Evolutionary conservation across 805 yeast species (phyloP).

Genomic region (Suhomyces emberorum): DNA sequence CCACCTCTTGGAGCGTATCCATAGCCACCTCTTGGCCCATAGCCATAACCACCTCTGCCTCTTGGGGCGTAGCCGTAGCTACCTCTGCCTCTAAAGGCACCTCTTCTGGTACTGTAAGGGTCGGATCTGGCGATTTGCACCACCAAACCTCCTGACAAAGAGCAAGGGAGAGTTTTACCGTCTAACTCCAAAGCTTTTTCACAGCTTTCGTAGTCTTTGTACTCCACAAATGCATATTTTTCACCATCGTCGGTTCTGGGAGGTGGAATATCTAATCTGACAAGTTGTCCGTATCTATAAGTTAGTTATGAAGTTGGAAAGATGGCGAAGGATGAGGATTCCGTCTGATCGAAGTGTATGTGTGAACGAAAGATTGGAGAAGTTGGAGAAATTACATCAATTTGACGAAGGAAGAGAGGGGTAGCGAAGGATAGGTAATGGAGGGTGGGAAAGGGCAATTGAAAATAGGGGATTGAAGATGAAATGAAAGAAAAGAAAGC

Average conservation of each 20-base stretch:
- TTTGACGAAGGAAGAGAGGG: too few species aligned
- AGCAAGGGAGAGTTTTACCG: slow-evolving; percentile 43
- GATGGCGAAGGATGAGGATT: too few species aligned
- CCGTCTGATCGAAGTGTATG: too few species aligned
- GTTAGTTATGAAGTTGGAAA: too few species aligned
- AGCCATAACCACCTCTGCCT: slow-evolving; percentile 22
- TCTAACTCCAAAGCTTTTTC: slow-evolving; percentile 50
- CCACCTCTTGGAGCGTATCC: slow-evolving; percentile 12
- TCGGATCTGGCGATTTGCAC: slow-evolving; percentile 58
- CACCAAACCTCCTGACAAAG: slow-evolving; percentile 40
- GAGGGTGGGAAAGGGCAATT: too few species aligned
- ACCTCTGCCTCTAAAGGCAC: slow-evolving; percentile 24
- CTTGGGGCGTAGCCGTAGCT: slow-evolving; percentile 14
- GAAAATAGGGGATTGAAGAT: too few species aligned
- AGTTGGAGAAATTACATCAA: too few species aligned
- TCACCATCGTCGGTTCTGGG: slow-evolving; percentile 57
- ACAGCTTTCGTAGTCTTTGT: slow-evolving; percentile 48
- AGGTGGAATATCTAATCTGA: slow-evolving; percentile 61
- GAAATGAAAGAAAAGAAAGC: too few species aligned
- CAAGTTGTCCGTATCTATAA: slow-evolving; percentile 52
- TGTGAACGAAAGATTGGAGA: too few species aligned
- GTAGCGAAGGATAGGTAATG: too few species aligned
- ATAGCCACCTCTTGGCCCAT: slow-evolving; percentile 19
- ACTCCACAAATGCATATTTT: slow-evolving; percentile 65
- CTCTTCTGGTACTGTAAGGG: slow-evolving; percentile 43